Percentiles rank a stretch among this genome's conserved stretches.
These are phyloP conservation scores for Vitellaria paradoxa DNA, from an alignment of 179 eudicot genomes.

Conservation along the genomic window DNA sequence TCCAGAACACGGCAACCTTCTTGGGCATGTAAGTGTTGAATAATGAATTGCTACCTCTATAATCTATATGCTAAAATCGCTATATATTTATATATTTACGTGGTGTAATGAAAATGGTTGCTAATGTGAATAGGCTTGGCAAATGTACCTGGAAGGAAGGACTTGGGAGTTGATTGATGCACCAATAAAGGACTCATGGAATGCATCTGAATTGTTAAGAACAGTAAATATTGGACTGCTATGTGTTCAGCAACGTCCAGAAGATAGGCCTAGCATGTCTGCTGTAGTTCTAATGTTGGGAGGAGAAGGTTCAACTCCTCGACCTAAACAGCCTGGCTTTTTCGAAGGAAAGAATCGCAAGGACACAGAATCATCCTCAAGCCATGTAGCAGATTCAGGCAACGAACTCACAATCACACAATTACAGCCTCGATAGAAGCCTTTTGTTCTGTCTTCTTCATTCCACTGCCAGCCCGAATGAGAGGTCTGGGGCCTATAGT, in stretches of 20 bases:
- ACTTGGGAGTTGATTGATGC: background rate
- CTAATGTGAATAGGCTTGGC: background rate
- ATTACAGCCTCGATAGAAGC: background rate
- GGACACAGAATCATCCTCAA: background rate
- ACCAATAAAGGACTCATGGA: background rate
- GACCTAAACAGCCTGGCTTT: background rate
- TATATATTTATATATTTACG: no score
- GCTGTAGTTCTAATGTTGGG: background rate
- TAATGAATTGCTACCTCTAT: background rate
- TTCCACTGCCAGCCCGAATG: no score
- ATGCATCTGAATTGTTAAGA: background rate
- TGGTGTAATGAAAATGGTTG: background rate
- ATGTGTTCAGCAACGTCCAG: background rate
- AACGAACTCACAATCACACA: background rate
- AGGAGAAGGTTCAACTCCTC: background rate
- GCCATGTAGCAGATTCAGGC: background rate
- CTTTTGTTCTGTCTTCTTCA: background rate
- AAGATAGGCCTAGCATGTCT: background rate
- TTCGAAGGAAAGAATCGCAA: background rate
- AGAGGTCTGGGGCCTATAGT: no score
- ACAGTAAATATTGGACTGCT: background rate
- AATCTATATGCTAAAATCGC: no score
- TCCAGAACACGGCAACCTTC: conserved; percentile 27
- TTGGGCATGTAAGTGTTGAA: conserved; percentile 28
- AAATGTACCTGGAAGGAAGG: background rate